These are phyloP conservation scores for Papiliotrema flavescens DNA, from an alignment of 1,284 basidiomycete species.

Conservation along the genomic window DNA sequence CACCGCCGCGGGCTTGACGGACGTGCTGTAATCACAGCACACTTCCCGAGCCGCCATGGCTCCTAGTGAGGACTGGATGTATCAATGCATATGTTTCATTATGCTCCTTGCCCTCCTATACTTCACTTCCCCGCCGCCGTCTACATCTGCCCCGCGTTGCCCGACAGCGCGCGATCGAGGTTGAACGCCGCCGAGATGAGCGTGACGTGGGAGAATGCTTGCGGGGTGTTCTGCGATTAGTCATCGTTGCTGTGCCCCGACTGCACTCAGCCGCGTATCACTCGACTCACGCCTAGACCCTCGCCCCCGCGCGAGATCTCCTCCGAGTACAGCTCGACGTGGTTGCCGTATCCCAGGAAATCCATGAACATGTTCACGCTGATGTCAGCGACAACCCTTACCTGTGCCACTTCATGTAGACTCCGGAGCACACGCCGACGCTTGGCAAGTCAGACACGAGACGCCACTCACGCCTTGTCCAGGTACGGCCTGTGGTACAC, in stretches of 20 bases:
- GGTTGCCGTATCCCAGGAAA: slow-evolving; percentile 66
- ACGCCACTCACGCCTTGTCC: slow-evolving; percentile 54
- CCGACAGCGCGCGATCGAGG: slow-evolving; percentile 38
- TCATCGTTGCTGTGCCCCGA: background rate
- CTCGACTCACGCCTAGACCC: slow-evolving; percentile 39
- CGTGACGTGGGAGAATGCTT: slow-evolving; percentile 49
- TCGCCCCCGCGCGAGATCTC: slow-evolving; percentile 51
- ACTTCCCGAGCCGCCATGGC: too few relatives aligned
- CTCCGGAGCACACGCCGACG: too few relatives aligned
- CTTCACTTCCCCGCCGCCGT: too few relatives aligned
- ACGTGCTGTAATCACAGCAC: too few relatives aligned
- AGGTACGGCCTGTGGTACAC: slow-evolving; percentile 66
- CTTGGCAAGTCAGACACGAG: background rate
- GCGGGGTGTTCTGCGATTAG: slow-evolving; percentile 40
- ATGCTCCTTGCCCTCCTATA: too few relatives aligned
- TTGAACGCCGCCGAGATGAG: slow-evolving; percentile 49
- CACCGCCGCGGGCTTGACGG: too few relatives aligned
- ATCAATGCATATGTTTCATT: too few relatives aligned
- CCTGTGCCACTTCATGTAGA: slow-evolving; percentile 42
- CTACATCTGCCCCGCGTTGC: background rate
- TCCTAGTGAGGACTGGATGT: too few relatives aligned
- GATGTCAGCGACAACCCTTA: slow-evolving; percentile 51
- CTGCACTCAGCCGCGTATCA: background rate
- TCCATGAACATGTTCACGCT: slow-evolving; percentile 44
- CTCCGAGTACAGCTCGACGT: slow-evolving; percentile 79